These are phyloP conservation scores for Plectosphaerella sp. DNA, from an alignment of 2,329 filamentous ascomycete species.

Conservation along the genomic window DNA sequence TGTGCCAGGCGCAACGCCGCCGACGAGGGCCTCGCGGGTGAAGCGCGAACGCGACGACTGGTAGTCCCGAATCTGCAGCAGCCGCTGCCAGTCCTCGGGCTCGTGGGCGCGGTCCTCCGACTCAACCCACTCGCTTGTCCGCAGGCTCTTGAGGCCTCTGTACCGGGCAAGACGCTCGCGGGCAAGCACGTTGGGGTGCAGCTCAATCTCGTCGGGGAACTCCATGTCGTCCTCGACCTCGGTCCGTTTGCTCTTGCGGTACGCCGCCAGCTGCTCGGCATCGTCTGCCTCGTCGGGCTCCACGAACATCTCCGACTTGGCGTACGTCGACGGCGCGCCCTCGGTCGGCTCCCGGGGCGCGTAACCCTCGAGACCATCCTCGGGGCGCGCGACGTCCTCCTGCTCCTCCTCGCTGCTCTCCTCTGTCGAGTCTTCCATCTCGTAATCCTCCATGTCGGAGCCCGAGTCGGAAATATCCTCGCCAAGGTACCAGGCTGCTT, in stretches of 20 bases:
- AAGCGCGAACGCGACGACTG: constrained; percentile 73
- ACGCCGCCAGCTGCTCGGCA: constrained; percentile 73
- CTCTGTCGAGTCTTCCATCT: constrained; percentile 46
- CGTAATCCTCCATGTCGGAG: constrained; percentile 72
- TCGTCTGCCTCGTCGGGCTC: constrained; percentile 79
- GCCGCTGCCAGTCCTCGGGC: constrained; percentile 81
- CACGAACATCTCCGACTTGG: constrained; percentile 87
- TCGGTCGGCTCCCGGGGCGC: constrained; percentile 67
- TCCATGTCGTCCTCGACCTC: constrained; percentile 89
- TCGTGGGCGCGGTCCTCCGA: constrained; percentile 83
- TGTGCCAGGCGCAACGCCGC: constrained; percentile 79
- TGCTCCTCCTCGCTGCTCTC: constrained; percentile 38
- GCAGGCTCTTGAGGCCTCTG: constrained; percentile 85
- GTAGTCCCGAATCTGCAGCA: constrained; percentile 88
- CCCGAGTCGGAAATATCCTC: constrained; percentile 75
- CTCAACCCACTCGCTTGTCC: constrained; percentile 83
- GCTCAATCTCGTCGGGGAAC: constrained; percentile 95
- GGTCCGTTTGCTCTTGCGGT: constrained; percentile 65
- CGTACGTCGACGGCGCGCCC: constrained; percentile 80
- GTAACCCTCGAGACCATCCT: constrained; percentile 76
- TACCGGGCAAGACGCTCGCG: constrained; percentile 82
- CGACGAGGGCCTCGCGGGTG: constrained; percentile 79
- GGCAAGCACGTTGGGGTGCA: constrained; percentile 82
- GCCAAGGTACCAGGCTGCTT: constrained; percentile 86
- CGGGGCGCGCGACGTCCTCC: constrained; percentile 59